Percentiles rank a stretch among this genome's conserved stretches.
Evolutionary conservation across 169 alveolate species (phyloP).

Genomic region (Cryptosporidium xiaoi): DNA sequence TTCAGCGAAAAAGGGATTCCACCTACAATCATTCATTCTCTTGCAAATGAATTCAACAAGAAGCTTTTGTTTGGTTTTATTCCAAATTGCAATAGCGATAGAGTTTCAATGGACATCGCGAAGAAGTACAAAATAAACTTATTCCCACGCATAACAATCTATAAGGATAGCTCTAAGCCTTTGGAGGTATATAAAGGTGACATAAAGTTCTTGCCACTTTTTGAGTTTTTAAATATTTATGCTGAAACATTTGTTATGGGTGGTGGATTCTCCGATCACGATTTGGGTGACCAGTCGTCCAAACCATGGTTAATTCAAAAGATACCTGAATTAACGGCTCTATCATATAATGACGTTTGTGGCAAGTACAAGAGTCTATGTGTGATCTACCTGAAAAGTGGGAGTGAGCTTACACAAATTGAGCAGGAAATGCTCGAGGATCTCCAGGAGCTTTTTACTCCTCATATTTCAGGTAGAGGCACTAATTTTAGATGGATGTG

Average conservation of each 20-base stretch:
- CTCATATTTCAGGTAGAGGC: constrained; percentile 86
- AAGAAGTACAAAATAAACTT: constrained; percentile 87
- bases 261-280: constrained; percentile 89
- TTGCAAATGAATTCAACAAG: constrained; percentile 82
- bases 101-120: constrained; percentile 76
- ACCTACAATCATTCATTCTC: constrained; percentile 84
- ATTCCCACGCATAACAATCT: constrained; percentile 88
- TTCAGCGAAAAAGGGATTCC: constrained; percentile 83
- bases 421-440: constrained; percentile 86
- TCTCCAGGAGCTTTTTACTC: constrained; percentile 83
- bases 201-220: constrained; percentile 86
- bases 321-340: constrained; percentile 85
- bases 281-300: constrained; percentile 81
- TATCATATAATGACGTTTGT: constrained; percentile 88
- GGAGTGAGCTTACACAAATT: constrained; percentile 77
- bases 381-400: constrained; percentile 84
- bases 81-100: constrained; percentile 76
- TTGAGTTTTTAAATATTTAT: constrained; percentile 94
- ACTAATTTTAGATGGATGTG: constrained; percentile 87
- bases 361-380: constrained; percentile 85
- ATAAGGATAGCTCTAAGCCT: constrained; percentile 85
- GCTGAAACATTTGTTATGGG: constrained; percentile 96
- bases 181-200: constrained; percentile 90
- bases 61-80: constrained; percentile 85
- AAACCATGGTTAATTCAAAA: constrained; percentile 88